Conservation (phyloP, 305 asterid species). For the Fraxinus sp. region DNA sequence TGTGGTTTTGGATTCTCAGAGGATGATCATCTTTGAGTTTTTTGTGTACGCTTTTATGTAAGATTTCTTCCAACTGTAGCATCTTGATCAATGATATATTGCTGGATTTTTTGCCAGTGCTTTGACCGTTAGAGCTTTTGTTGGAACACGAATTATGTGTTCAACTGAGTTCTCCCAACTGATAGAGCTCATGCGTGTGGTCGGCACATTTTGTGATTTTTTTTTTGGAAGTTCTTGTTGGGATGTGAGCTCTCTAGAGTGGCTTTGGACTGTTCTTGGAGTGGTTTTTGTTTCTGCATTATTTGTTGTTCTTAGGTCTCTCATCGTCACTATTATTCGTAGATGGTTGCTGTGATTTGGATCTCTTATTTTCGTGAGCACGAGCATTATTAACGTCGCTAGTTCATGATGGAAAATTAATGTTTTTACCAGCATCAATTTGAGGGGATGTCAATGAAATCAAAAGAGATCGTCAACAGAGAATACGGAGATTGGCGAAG, state of each 20-base stretch:
- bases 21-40: not conserved
- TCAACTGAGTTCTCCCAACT: not conserved
- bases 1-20: not conserved
- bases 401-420: not conserved
- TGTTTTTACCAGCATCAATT: not conserved
- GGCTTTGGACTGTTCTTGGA: not conserved
- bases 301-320: not conserved
- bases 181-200: not conserved
- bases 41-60: not conserved
- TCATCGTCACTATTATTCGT: not conserved
- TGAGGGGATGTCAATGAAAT: not conserved
- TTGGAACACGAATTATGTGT: not conserved
- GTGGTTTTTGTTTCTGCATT: not conserved
- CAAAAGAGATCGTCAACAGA: not conserved
- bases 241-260: not conserved
- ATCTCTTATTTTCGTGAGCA: not conserved
- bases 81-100: not conserved
- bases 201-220: not conserved
- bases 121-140: not conserved
- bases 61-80: not conserved
- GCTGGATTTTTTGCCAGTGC: not conserved
- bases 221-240: not conserved
- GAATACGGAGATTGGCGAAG: not conserved
- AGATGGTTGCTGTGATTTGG: not conserved
- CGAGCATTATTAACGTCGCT: not conserved